Conservation (phyloP, 768 basidiomycete genomes). For the Amanita fuliginea region DNA sequence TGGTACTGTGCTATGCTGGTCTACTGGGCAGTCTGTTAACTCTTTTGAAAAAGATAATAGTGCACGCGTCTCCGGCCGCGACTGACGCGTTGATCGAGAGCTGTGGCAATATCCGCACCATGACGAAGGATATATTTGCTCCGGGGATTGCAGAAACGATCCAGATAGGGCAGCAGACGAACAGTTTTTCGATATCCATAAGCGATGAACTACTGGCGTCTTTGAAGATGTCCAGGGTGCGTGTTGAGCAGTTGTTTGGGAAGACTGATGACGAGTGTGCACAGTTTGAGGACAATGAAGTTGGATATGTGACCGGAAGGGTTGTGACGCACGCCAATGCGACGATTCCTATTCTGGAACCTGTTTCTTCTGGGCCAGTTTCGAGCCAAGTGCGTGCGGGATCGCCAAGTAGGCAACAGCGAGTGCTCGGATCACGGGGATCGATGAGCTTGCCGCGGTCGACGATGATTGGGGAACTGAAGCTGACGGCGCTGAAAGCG, state of each 20-base stretch:
- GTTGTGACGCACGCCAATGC: constrained; percentile 79
- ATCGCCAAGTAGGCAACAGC: constrained; percentile 20
- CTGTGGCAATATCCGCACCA: constrained; percentile 72
- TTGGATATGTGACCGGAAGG: constrained; percentile 86
- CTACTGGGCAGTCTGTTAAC: neutral
- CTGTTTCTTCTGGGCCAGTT: constrained; percentile 26
- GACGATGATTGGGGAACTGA: constrained; percentile 96
- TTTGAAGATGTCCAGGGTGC: constrained; percentile 78
- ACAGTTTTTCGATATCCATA: constrained; percentile 88
- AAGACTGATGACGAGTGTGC: neutral
- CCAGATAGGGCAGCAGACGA: constrained; percentile 92
- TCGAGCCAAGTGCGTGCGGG: constrained; percentile 13
- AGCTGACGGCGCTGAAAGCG: constrained; percentile 81
- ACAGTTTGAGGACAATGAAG: constrained; percentile 97
- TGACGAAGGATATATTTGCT: constrained; percentile 88
- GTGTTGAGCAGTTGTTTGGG: constrained; percentile 18
- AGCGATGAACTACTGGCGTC: constrained; percentile 78
- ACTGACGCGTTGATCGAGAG: constrained; percentile 69
- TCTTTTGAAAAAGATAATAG: constrained; percentile 60
- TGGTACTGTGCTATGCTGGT: constrained; percentile 36
- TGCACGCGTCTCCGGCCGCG: constrained; percentile 61
- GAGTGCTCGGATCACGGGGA: constrained; percentile 55
- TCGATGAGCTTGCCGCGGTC: constrained; percentile 67
- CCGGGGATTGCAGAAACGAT: constrained; percentile 68
- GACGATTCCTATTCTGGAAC: constrained; percentile 82